These are phyloP conservation scores for Monosporascus sp. DNA, from an alignment of 2,329 filamentous ascomycete species.

Conservation along the genomic window DNA sequence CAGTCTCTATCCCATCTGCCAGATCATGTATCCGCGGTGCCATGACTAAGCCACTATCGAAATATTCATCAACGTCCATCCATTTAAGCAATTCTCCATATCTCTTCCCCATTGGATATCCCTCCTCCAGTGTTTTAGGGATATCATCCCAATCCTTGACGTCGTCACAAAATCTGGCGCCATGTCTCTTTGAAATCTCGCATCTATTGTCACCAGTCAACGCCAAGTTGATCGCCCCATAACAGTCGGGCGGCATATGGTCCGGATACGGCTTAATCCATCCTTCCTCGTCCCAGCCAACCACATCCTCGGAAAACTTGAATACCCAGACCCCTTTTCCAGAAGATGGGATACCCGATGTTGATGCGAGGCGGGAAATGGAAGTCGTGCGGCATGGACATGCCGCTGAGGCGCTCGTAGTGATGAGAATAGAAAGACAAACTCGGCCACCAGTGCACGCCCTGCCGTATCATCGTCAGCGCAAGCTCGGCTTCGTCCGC, in stretches of 20 bases:
- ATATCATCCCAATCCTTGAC: neutral
- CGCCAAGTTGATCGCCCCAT: neutral
- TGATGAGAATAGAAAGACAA: neutral
- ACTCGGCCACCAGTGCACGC: slow-evolving; percentile 1
- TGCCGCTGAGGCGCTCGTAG: neutral
- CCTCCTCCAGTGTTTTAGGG: neutral
- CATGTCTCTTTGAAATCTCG: neutral
- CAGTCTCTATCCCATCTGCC: too few relatives aligned
- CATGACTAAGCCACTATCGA: too few relatives aligned
- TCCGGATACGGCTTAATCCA: neutral
- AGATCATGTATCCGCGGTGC: too few relatives aligned
- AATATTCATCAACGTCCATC: too few relatives aligned
- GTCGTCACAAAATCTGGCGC: neutral
- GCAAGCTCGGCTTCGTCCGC: neutral
- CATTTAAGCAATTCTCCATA: too few relatives aligned
- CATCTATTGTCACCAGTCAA: neutral
- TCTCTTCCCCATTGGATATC: too few relatives aligned
- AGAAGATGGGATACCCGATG: neutral
- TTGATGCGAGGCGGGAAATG: neutral
- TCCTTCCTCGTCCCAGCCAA: neutral
- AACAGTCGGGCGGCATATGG: neutral
- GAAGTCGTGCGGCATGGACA: neutral
- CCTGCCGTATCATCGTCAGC: neutral
- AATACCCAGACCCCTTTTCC: neutral
- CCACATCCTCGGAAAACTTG: neutral